A percentile compares a stretch with the other conserved stretches of the same genome.
phyloP scores from a whole-genome alignment of 148 eudicot genomes.

The Nepenthes mirabilis region DNA sequence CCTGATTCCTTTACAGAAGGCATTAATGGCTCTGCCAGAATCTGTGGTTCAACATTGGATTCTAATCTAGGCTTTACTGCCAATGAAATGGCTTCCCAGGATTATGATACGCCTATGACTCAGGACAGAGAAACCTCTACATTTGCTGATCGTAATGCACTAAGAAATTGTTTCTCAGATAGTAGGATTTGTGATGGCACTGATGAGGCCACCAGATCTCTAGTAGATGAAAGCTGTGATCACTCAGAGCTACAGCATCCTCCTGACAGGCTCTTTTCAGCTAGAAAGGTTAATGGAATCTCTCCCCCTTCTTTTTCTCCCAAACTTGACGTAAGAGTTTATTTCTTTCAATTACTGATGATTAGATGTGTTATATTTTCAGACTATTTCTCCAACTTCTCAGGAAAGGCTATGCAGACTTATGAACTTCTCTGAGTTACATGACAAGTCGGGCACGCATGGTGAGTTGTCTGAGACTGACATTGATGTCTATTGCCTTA shows the following conservation, averaged over 20 bases:
- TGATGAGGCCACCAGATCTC: slow-evolving; percentile 12
- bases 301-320: slow-evolving; percentile 1
- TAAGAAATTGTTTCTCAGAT: slow-evolving; percentile 4
- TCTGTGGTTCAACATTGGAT: slow-evolving; percentile 6
- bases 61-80: slow-evolving; percentile 7
- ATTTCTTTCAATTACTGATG: background rate
- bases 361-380: slow-evolving; percentile 12
- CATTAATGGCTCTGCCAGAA: slow-evolving; percentile 3
- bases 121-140: slow-evolving; percentile 13
- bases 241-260: slow-evolving; percentile 16
- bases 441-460: slow-evolving; percentile 13
- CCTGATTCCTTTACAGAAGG: slow-evolving; percentile 5
- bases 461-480: slow-evolving; percentile 35
- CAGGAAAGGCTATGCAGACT: slow-evolving; percentile 59
- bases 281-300: slow-evolving; percentile 46
- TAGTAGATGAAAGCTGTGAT: slow-evolving; percentile 11
- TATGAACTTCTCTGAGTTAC: slow-evolving; percentile 32
- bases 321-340: background rate
- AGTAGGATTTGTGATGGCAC: slow-evolving; percentile 9
- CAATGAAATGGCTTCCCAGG: slow-evolving; percentile 3
- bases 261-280: slow-evolving; percentile 65
- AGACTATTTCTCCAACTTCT: slow-evolving; percentile 76
- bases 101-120: slow-evolving; percentile 4
- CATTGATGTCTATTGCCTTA: background rate
- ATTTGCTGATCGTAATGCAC: slow-evolving; percentile 8